Base-by-base conservation (phyloP, 2,329 filamentous ascomycete species). In the Fusarium luffae region DNA sequence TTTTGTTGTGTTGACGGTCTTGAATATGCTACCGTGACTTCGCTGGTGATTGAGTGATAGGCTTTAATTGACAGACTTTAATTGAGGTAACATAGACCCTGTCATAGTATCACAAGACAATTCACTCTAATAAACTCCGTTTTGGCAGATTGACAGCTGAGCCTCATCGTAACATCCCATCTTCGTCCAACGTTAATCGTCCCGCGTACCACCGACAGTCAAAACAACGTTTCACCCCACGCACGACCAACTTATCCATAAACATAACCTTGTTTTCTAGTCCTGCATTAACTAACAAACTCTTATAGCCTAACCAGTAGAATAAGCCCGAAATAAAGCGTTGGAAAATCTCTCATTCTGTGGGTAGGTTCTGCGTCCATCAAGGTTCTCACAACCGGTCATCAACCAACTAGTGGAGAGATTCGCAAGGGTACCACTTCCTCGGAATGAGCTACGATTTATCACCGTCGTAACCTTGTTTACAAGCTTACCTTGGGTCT, bases 361-460 rank as follows among this genome's bases (percentile, higher is more conserved):
- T n/a, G 49, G 49, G 49, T 19, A 5, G 18, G 30, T 8, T 27
- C 19, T 42, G 11, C 30, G 48, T 40, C 71, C 72, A 74, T 74
- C 71, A 60, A 34, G 71, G 71, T 74, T 74, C 71, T 74, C 59
- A 69, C 54, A 51, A 59, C 48, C 52, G 50, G 57, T 56, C 41
- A 23, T 28, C 23, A 32, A 32, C 46, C 40, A 37, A 30, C n/a
- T 21, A 51, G 61, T 57, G 60, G 58, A 61, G 40, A 41, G 14
- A 5, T 4, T 5, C 19, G 19, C 34, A 41, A 52, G 34, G 49
- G 23, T 52, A 27, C 10, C 18, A 19, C 13, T 6, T 4, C 48
- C 18, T 51, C 21, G 28, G 19, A 49, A n/a, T 44, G 64, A 42
- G 32, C 37, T 21, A 21, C 11, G 43, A 18, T 25, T 27, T 28